Conservation (phyloP, 2,329 filamentous ascomycete species). For the Clonostachys rosea region DNA sequence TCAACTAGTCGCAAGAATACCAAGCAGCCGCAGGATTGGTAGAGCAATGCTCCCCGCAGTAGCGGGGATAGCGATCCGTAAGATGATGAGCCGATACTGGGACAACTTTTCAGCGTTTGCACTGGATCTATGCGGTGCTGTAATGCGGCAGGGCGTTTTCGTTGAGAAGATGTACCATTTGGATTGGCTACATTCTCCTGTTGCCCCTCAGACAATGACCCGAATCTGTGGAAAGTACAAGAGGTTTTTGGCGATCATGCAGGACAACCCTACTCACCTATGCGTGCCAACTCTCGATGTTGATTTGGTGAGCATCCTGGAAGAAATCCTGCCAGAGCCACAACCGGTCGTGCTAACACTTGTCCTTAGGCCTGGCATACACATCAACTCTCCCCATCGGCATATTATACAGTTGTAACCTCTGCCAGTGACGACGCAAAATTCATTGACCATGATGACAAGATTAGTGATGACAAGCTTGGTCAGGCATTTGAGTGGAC, state of each 20-base stretch:
- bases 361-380: slow-evolving; percentile 60
- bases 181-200: slow-evolving; percentile 74
- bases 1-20: background rate
- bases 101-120: slow-evolving; percentile 61
- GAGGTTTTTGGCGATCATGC: slow-evolving; percentile 61
- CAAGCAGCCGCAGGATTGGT: background rate
- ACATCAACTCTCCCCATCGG: slow-evolving; percentile 62
- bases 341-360: no score
- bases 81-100: slow-evolving; percentile 70
- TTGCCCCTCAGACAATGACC: slow-evolving; percentile 56
- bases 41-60: background rate
- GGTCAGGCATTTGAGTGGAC: slow-evolving; percentile 69
- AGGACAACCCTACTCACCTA: slow-evolving; percentile 32
- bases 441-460: slow-evolving; percentile 81
- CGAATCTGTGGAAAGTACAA: slow-evolving; percentile 61
- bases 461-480: slow-evolving; percentile 65
- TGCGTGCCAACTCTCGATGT: slow-evolving; percentile 71
- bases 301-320: slow-evolving; percentile 43
- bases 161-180: slow-evolving; percentile 71
- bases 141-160: slow-evolving; percentile 62
- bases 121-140: slow-evolving; percentile 60
- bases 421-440: slow-evolving; percentile 15
- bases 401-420: slow-evolving; percentile 45
- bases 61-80: slow-evolving; percentile 37
- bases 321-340: no score